A percentile compares a stretch with the other conserved stretches of the same genome.
These are phyloP conservation scores for Elasticomyces elasticus DNA, from an alignment of 495 filamentous ascomycete species.

Conservation along the genomic window DNA sequence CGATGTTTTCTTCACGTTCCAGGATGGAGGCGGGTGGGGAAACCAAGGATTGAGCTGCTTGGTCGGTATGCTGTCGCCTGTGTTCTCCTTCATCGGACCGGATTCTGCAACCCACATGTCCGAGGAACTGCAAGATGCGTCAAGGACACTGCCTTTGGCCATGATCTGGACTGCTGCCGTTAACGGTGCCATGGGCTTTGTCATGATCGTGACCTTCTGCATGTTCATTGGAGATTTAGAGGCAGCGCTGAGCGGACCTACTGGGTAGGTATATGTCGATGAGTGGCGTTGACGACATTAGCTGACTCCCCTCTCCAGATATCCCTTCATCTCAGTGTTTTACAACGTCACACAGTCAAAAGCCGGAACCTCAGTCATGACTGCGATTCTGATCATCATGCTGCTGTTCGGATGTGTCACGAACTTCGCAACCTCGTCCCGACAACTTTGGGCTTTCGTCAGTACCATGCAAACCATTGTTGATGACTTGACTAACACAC, in stretches of 20 bases:
- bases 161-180: not conserved
- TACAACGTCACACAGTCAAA: not conserved
- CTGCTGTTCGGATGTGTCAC: not conserved
- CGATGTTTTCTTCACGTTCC: conserved; percentile 24
- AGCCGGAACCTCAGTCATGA: not conserved
- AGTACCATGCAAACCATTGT: conserved; percentile 31
- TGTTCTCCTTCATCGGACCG: not conserved
- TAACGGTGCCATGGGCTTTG: too few species aligned
- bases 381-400: not conserved
- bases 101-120: not conserved
- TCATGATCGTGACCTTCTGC: not conserved
- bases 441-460: conserved; percentile 52
- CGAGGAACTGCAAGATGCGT: not conserved
- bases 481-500: not conserved
- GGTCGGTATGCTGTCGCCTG: conserved; percentile 12
- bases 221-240: not conserved
- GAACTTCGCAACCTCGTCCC: conserved; percentile 28
- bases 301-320: not conserved
- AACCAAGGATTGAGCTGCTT: conserved; percentile 16
- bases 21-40: conserved; percentile 25
- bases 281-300: not conserved
- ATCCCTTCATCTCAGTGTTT: not conserved
- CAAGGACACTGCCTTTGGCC: not conserved
- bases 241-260: not conserved
- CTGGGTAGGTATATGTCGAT: not conserved